phyloP scores from a whole-genome alignment of 495 filamentous ascomycete species.

The Neurospora sp. region DNA sequence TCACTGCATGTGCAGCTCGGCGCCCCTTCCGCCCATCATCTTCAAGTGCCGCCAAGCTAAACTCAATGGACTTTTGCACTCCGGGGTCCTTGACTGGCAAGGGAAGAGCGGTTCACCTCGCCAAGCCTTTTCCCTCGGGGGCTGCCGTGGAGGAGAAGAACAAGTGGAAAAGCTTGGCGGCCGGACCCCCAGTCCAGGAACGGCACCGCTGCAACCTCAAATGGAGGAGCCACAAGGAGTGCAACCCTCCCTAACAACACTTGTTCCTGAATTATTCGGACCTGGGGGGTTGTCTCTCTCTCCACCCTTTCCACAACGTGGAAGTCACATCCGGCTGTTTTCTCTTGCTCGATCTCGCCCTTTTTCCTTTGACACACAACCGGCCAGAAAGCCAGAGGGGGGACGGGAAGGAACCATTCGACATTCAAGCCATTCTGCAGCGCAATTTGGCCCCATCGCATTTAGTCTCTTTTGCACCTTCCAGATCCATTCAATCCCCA shows the following conservation, averaged over 20 bases:
- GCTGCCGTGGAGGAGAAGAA: neutral
- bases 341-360: slow-evolving; percentile 1
- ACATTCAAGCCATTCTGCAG: neutral
- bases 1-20: neutral
- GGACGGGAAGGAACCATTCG: neutral
- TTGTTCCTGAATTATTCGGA: slow-evolving; percentile 22
- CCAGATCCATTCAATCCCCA: neutral
- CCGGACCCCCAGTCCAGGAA: neutral
- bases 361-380: neutral
- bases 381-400: neutral
- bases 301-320: slow-evolving; percentile 2
- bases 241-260: slow-evolving; percentile 2
- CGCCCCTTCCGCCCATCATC: neutral
- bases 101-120: neutral
- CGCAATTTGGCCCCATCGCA: neutral
- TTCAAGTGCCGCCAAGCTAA: neutral
- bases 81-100: neutral
- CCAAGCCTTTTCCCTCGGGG: neutral
- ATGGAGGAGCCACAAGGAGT: neutral
- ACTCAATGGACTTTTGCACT: neutral
- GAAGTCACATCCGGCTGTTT: slow-evolving; percentile 17
- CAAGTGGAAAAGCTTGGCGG: neutral
- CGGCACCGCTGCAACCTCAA: neutral
- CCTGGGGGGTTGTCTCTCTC: slow-evolving; percentile 1
- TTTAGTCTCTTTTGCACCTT: neutral